Percentiles rank a stretch among this genome's conserved stretches.
Conservation (phyloP, 2,329 filamentous ascomycete species). For the Aspergillus ustus region DNA sequence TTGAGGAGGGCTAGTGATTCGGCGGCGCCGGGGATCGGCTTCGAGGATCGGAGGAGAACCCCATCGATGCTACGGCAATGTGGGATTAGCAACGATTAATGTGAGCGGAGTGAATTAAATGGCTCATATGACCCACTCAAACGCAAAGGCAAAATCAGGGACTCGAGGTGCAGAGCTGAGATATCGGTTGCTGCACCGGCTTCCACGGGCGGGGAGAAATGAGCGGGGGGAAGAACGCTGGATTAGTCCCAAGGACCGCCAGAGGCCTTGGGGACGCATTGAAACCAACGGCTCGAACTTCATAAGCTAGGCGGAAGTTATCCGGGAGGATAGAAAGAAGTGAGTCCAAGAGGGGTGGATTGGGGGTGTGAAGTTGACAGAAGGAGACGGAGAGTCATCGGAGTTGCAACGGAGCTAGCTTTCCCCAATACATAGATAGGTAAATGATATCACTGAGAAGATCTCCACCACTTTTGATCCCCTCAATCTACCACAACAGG, state of each 20-base stretch:
- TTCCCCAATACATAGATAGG: too few species aligned
- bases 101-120: constrained; percentile 11
- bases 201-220: constrained; percentile 21
- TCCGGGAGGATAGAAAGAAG: background rate
- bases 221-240: constrained; percentile 29
- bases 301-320: background rate
- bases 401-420: background rate
- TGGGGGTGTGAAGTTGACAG: background rate
- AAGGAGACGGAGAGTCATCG: constrained; percentile 6
- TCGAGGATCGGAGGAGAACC: constrained; percentile 83
- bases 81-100: constrained; percentile 17
- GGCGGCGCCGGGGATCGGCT: constrained; percentile 77
- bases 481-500: background rate
- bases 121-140: constrained; percentile 44
- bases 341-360: background rate
- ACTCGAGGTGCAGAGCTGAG: constrained; percentile 32
- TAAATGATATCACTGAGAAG: constrained; percentile 13
- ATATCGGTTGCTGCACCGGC: constrained; percentile 35
- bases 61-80: constrained; percentile 74
- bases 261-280: constrained; percentile 34
- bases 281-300: background rate
- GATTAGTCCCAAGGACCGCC: constrained; percentile 33
- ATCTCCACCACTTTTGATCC: background rate
- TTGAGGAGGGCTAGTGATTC: constrained; percentile 76
- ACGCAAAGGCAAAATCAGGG: constrained; percentile 51